Evolutionary conservation across 1,284 basidiomycete genomes (phyloP).

Genomic region (Peniophora sp.): DNA sequence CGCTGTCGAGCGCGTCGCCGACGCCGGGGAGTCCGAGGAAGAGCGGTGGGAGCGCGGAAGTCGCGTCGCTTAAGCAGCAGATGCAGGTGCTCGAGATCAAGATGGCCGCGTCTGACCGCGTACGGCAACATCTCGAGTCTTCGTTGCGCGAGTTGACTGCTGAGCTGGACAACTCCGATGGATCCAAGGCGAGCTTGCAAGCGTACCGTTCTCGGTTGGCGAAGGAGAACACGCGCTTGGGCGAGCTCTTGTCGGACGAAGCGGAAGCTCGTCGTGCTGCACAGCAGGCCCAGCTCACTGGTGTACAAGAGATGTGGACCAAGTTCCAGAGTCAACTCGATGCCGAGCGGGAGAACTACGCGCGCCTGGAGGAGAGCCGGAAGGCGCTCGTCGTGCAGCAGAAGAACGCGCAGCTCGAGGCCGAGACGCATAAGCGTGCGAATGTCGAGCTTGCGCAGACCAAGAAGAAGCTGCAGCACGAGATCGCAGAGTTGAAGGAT

Average conservation of each 20-base stretch:
- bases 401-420: constrained; percentile 52
- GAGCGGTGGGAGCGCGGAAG: constrained; percentile 27
- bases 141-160: constrained; percentile 55
- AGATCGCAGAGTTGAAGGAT: constrained; percentile 47
- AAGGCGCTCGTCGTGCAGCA: constrained; percentile 68
- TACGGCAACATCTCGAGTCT: constrained; percentile 57
- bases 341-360: constrained; percentile 54
- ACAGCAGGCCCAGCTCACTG: constrained; percentile 55
- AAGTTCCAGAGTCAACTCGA: constrained; percentile 59
- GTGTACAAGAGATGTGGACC: constrained; percentile 60
- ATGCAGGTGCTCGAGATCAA: constrained; percentile 62
- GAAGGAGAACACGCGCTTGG: constrained; percentile 50
- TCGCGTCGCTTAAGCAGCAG: constrained; percentile 53
- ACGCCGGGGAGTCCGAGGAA: constrained; percentile 24
- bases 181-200: constrained; percentile 57
- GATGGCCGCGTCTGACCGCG: constrained; percentile 60
- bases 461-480: constrained; percentile 53
- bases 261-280: constrained; percentile 53
- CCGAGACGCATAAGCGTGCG: constrained; percentile 56
- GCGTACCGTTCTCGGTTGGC: constrained; percentile 48
- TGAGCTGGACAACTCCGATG: constrained; percentile 60
- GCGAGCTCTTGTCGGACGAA: constrained; percentile 56
- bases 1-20: constrained; percentile 19
- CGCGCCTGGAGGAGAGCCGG: constrained; percentile 61
- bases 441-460: constrained; percentile 47